Conservation (phyloP, 257 asterid genomes). For the Handroanthus guayacan region DNA sequence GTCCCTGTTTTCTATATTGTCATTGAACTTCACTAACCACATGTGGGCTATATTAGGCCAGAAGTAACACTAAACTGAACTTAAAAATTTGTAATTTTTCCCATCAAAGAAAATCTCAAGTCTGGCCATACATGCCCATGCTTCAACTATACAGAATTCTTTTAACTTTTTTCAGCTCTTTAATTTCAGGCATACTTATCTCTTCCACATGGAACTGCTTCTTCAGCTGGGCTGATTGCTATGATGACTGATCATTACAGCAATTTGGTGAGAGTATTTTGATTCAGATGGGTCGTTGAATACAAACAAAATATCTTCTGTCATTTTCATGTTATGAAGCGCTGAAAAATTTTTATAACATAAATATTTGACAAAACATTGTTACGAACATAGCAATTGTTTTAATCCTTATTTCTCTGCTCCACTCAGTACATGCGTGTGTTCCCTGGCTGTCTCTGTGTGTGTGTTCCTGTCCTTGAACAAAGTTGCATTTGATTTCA, state of each 20-base stretch:
- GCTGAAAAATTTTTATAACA: constrained; percentile 18
- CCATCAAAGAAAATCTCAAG: constrained; percentile 8
- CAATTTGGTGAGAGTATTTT: constrained; percentile 72
- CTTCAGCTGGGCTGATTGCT: constrained; percentile 86
- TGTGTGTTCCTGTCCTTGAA: constrained; percentile 27
- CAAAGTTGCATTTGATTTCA: constrained; percentile 26
- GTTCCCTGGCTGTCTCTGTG: constrained; percentile 2
- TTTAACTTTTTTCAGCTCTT: constrained; percentile 28
- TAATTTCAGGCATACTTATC: constrained; percentile 91
- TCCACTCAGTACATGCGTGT: not conserved
- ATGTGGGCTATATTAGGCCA: constrained; percentile 16
- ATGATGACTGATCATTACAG: constrained; percentile 97
- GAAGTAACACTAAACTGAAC: constrained; percentile 12
- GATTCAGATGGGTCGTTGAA: constrained; percentile 22
- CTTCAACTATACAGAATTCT: constrained; percentile 19
- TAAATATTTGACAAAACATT: constrained; percentile 15
- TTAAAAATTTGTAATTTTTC: constrained; percentile 16
- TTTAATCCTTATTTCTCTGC: constrained; percentile 18
- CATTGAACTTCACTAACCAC: not conserved
- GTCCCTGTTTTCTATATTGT: not conserved
- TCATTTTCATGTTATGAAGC: constrained; percentile 30
- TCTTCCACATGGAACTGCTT: constrained; percentile 97
- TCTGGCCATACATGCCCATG: constrained; percentile 26
- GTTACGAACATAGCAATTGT: constrained; percentile 18
- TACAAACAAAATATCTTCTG: constrained; percentile 20